Evolutionary conservation across 2,329 filamentous ascomycete species (phyloP), one percentile per base, ranked within the genome.

Genomic region (Elsinoe australis): DNA sequence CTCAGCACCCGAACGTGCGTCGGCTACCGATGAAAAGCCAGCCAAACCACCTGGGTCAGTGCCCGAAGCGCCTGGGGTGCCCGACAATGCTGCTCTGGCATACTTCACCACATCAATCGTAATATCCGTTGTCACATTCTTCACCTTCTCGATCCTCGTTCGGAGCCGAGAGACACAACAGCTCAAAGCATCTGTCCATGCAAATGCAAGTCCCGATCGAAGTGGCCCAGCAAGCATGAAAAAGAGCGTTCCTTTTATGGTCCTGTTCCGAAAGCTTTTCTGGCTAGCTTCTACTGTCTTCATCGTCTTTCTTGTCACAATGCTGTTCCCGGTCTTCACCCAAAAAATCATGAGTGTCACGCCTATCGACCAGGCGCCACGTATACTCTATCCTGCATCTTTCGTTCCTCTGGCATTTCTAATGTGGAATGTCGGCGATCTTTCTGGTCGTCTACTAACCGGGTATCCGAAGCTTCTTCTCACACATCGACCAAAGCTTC

Each of bases 261-360:
- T 71, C 1, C 76, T 96, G 3, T 80, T 92, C 58, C 70, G 70
- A 52, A 94, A 94, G 64, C 76, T 96, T 35, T 79, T 78, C 59
- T 94, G 84, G 78, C 73, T 88, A 10, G 79, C 87, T 0, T 70
- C 74, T n/a, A 79, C 85, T 5, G 79, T 95, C 10, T 87, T 87
- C 58, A 63, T 89, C 54, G 88, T 83, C 61, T 96, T 96, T 60
- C 68, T 75, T 33, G 69, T 90, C 48, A 89, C 89, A 42, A 96
- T 98, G 90, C 81, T 92, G 62, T 96, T 89, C 70, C 92, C 92
- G 1, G 86, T 96, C 52, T 94, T 94, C 66, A 96, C 92, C 0
- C 65, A 69, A 42, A 64, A 66, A 48, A 73, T 73, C 42, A 58
- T 59, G 50, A 72, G 61, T 48, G 65, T 71, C 18, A 64, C 61